A percentile compares a stretch with the other conserved stretches of the same genome.
phyloP scores from a whole-genome alignment of 2,329 filamentous ascomycete species.

The Pseudogymnoascus sp. region DNA sequence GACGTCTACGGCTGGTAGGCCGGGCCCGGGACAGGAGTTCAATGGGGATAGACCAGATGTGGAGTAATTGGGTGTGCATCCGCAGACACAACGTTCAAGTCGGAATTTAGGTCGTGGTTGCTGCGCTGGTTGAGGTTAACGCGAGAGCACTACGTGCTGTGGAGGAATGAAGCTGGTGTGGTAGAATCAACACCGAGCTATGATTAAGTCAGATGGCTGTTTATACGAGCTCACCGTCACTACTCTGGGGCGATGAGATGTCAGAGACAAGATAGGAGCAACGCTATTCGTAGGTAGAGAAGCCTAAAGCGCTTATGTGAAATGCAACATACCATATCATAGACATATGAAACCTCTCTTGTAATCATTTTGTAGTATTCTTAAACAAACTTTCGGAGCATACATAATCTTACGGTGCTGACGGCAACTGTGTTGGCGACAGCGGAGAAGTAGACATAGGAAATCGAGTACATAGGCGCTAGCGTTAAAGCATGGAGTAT shows the following conservation, averaged over 20 bases:
- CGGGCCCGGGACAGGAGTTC: not conserved
- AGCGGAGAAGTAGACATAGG: not conserved
- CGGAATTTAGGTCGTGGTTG: not conserved
- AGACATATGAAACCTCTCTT: not conserved
- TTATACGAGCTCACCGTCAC: not conserved
- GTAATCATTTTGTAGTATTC: not conserved
- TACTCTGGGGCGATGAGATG: not conserved
- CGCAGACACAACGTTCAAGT: not conserved
- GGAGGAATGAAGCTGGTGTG: not conserved
- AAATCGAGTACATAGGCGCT: conserved; percentile 5
- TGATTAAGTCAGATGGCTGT: not conserved
- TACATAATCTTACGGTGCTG: conserved; percentile 4
- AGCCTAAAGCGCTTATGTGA: not conserved
- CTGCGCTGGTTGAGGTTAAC: not conserved
- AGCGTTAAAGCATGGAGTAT: not conserved
- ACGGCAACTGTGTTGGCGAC: not conserved
- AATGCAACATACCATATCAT: not conserved
- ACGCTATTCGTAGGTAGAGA: not conserved
- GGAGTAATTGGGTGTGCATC: not conserved
- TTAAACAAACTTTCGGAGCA: not conserved
- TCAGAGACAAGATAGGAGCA: not conserved
- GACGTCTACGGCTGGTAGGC: conserved; percentile 47
- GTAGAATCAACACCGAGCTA: not conserved
- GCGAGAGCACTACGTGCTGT: not conserved
- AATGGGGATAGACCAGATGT: not conserved